Base-by-base conservation (phyloP, 495 filamentous ascomycete genomes). In the Hypoxylon trugodes region DNA sequence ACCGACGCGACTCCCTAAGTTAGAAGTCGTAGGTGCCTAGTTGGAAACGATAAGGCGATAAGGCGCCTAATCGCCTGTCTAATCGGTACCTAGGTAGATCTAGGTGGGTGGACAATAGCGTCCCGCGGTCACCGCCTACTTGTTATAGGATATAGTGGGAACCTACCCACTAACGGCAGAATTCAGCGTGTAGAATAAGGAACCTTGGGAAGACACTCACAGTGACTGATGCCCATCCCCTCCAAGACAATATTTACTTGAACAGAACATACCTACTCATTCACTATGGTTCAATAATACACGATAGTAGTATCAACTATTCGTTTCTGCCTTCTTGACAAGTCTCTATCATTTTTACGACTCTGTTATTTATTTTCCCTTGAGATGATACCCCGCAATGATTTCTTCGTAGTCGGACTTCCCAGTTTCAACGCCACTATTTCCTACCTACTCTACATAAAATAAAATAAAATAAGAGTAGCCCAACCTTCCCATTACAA, bases 381-480 rank as follows among this genome's bases (percentile, higher is more conserved):
- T 50, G 51, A 50, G 40, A 66, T 66, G 56, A 66, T 66, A 66
- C 51, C 57, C 63, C 51, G 35, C 59, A 9, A 30, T 38, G 41
- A 51, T 24, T 41, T 21, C 37, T 32, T 48, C 24, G 19, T 1
- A 30, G 10, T 13, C n/a, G n/a, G 12, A 15, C 15, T 40, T 16
- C 8, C 16, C 13, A 13, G 13, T 24, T 24, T 18, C 6, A 2
- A 18, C 19, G 9, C 15, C 9, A 52, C 18, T 30, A 8, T 18
- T 19, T 19, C 5, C 37, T 19, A 18, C 6, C 3, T 16, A 19
- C 22, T 40, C 5, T 10, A 5, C 6, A 10, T 7, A 6, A 6
- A 10, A 22, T 10, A 8, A 12, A 16, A 15, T 42, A 16, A 42
- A 16, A 7, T 2, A 40, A 19, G 33, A 8, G 19, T 10, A 46